Base-by-base conservation (phyloP, 345 rosid genomes). In the Gossypium bickii region DNA sequence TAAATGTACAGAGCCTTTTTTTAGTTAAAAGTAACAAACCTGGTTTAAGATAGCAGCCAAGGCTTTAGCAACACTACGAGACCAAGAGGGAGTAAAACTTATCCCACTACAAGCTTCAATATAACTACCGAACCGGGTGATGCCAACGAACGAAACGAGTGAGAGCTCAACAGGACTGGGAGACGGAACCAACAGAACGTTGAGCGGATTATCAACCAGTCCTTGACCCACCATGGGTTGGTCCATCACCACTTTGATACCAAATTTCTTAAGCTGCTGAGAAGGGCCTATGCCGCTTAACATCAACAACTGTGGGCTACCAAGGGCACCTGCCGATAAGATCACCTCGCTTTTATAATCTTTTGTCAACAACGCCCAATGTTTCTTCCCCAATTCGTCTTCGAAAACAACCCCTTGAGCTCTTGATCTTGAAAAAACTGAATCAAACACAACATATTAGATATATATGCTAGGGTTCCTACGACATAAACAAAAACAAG, bases 281-380 rank as follows among this genome's bases (percentile, higher is more conserved):
- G 63, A 78, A 2, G 98, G 98, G 55, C 97, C 98, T 15, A 94
- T 74, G 0, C 97, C 97, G 22, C 97, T 94, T 20, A 94, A 77
- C 98, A 94, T 90, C 72, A 94, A 59, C 29, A 90, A 34, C 16
- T 90, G 97, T 4, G 97, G 98, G 84, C 98, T 94, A 43, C 97
- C 97, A 0, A 94, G 41, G 43, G 98, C 97, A 0, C 98, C 97
- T 0, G 98, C 93, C 0, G 98, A 79, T 65, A 89, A 11, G 24
- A 94, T 87, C 51, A 92, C 80, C 85, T 94, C 98, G 67, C 80
- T 89, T 77, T 65, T 82, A 0, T 61, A 25, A 38, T 78, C 72
- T 24, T 72, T 78, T 5, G 27, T 80, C 62, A 89, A 76, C 45
- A 82, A 79, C 1, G 82, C 97, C 57, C 72, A 82, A 78, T 85